phyloP scores from a whole-genome alignment of 1,284 basidiomycete species.

The Chalciporus sp. region DNA sequence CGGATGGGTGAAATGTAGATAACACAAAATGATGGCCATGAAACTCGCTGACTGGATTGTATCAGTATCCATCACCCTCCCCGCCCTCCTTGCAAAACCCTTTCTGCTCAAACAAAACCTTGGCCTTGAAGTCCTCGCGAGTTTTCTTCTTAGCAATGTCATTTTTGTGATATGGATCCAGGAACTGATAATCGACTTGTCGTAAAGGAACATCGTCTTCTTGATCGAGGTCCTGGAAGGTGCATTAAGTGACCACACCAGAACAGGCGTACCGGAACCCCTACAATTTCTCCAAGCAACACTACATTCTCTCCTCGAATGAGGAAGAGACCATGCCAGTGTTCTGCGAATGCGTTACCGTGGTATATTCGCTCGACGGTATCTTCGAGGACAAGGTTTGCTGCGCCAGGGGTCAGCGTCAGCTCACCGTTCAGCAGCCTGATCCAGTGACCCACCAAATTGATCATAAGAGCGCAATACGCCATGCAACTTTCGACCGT shows the following conservation, averaged over 20 bases:
- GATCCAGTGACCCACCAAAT: slow-evolving; percentile 75
- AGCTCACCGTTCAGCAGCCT: background rate
- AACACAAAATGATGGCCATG: slow-evolving; percentile 21
- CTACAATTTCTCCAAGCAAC: slow-evolving; percentile 92
- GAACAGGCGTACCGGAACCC: slow-evolving; percentile 37
- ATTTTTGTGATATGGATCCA: slow-evolving; percentile 73
- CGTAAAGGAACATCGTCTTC: slow-evolving; percentile 87
- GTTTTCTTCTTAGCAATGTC: slow-evolving; percentile 71
- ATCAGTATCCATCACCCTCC: slow-evolving; percentile 87
- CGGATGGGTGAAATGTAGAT: slow-evolving; percentile 1
- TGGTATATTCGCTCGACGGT: slow-evolving; percentile 89
- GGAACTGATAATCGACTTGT: slow-evolving; percentile 70
- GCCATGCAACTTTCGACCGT: slow-evolving; percentile 95
- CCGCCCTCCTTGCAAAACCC: slow-evolving; percentile 89
- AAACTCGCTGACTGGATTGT: slow-evolving; percentile 3
- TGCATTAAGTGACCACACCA: slow-evolving; percentile 7
- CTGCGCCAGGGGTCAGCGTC: slow-evolving; percentile 42
- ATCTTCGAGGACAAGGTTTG: slow-evolving; percentile 91
- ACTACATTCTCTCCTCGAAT: slow-evolving; percentile 99
- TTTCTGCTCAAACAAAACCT: slow-evolving; percentile 74
- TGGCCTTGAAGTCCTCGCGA: slow-evolving; percentile 72
- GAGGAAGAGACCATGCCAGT: slow-evolving; percentile 86
- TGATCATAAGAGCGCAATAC: slow-evolving; percentile 98
- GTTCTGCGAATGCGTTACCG: slow-evolving; percentile 79
- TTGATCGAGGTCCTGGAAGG: slow-evolving; percentile 81